phyloP scores from a whole-genome alignment of 352 stramenopile genomes.

The Phytophthora aleatoria region DNA sequence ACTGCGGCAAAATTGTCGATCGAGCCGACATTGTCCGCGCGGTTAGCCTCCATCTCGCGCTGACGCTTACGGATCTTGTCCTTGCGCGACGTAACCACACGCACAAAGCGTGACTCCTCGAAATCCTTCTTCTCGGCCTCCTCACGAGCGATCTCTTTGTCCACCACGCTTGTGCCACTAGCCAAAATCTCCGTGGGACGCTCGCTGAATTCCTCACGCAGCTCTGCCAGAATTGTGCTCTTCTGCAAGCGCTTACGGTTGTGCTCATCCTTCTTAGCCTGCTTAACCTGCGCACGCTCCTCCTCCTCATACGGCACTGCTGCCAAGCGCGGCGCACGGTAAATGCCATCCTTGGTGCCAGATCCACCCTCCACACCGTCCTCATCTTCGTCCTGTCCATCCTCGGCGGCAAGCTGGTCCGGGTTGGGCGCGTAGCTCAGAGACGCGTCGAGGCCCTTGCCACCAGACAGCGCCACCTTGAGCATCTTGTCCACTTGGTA shows the following conservation, averaged over 20 bases:
- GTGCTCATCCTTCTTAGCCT: conserved; percentile 81
- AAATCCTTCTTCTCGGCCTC: conserved; percentile 86
- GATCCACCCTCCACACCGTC: conserved; percentile 36
- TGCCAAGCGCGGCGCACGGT: conserved; percentile 75
- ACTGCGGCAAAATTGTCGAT: conserved; percentile 90
- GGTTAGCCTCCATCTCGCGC: conserved; percentile 78
- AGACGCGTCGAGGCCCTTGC: conserved; percentile 76
- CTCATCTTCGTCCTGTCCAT: conserved; percentile 60
- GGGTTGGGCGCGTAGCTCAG: conserved; percentile 84
- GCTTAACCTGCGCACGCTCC: conserved; percentile 75
- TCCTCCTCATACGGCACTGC: conserved; percentile 88
- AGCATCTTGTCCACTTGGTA: conserved; percentile 93
- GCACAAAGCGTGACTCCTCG: conserved; percentile 87
- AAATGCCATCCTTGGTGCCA: conserved; percentile 66
- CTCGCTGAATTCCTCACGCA: conserved; percentile 88
- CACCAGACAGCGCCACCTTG: conserved; percentile 80
- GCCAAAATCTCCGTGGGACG: conserved; percentile 72
- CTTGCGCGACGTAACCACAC: conserved; percentile 85
- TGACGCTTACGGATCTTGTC: conserved; percentile 89
- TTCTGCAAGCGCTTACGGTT: conserved; percentile 85
- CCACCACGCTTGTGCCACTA: conserved; percentile 61
- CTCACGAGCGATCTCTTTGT: conserved; percentile 85
- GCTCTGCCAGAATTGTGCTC: conserved; percentile 82
- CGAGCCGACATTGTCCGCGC: conserved; percentile 72
- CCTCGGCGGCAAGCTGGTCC: conserved; percentile 63